Base-by-base conservation (phyloP, 2,329 filamentous ascomycete species). In the Rhynchosporium secalis region DNA sequence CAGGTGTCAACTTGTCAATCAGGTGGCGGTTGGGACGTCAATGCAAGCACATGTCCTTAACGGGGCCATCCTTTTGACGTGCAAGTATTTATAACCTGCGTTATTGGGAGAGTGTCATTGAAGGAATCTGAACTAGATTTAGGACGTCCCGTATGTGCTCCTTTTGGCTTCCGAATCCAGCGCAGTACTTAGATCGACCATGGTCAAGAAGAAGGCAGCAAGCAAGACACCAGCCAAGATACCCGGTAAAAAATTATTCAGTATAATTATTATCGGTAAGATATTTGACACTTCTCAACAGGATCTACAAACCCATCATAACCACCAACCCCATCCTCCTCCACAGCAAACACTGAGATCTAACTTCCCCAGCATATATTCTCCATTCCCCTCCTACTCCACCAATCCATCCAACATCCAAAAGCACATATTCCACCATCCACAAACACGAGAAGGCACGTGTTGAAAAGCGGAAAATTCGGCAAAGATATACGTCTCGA, bases 171-270 rank as follows among this genome's bases (percentile, higher is more conserved):
- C 20, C 20, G 20, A 20, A 20, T 20, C 20, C 20, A 20, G 20
- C 20, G 20, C 20, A 20, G 20, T 20, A 20, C 20, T 20, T 20
- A 20, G 20, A 20, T 20, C 20, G 3, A 51, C 5, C 15, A 51
- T 51, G 48, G 48, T 51, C 48, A 51, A 51, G 26, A 29, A 33
- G 28, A 20, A 51, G 6, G 48, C 48, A 51, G 7, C 48, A 6
- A 51, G 48, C 38, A 51, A 51, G 15, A 15, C 5, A 20, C 20
- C 20, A 20, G 20, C 20, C 20, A 20, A 20, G 20, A 8, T 20
- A 20, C 5, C 29, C 6, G 12, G 26, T 20, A 20, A 9, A 4
- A 36, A 51, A 1, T 26, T 3, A 10, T 3, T 6, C 28, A 15
- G 13, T 38, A 8, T 6, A 3, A 20, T 20, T 20, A 20, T 20